phyloP scores from a whole-genome alignment of 208 protist species.

The Acanthamoeba culbertsoni region DNA sequence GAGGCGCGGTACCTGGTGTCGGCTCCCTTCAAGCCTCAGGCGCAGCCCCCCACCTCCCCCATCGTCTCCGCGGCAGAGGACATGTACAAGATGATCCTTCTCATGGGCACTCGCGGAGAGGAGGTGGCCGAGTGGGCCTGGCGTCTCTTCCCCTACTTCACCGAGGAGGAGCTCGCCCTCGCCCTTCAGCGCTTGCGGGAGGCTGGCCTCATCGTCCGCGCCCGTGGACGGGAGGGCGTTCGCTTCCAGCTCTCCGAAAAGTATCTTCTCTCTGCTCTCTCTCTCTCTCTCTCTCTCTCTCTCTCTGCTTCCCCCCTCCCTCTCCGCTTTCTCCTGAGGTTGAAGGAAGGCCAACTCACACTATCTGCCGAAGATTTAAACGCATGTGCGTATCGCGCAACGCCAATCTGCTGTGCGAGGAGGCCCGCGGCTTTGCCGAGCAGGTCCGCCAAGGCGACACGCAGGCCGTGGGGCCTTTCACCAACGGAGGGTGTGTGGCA shows the following conservation, averaged over 20 bases:
- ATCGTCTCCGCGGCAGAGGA: neutral
- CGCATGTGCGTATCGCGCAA: neutral
- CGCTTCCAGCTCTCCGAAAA: conserved; percentile 15
- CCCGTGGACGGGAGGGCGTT: neutral
- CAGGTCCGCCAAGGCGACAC: neutral
- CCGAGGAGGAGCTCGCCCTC: neutral
- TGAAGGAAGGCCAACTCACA: neutral
- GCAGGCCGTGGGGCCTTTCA: neutral
- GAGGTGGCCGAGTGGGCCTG: neutral
- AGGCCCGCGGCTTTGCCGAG: neutral
- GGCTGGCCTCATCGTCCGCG: neutral
- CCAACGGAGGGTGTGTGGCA: neutral
- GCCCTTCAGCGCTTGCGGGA: neutral
- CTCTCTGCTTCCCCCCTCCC: neutral
- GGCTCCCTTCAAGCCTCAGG: neutral
- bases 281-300: neutral
- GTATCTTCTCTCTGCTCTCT: neutral
- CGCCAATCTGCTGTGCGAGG: neutral
- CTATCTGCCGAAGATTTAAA: neutral
- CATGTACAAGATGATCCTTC: conserved; percentile 36
- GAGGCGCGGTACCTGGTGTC: neutral
- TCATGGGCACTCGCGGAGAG: neutral
- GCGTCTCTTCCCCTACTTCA: neutral
- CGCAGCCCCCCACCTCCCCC: neutral
- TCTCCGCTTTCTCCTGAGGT: neutral